Percentiles rank a stretch among this genome's conserved stretches.
These are phyloP conservation scores for Sergeia podlipaevii DNA, from an alignment of 208 protist genomes.

Conservation along the genomic window DNA sequence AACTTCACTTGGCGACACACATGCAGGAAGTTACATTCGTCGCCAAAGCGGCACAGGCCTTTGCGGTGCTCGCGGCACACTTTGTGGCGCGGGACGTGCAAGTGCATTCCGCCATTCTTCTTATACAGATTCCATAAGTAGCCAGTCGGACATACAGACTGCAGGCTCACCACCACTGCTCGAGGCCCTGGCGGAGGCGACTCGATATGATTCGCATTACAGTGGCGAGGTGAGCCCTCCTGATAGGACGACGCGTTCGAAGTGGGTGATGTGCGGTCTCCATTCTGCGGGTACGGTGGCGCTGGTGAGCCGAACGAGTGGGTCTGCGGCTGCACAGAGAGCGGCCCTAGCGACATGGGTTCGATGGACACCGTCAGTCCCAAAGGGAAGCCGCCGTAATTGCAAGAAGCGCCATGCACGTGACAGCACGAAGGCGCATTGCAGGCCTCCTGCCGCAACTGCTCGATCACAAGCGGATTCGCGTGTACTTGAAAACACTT, in stretches of 20 bases:
- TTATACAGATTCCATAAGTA: slow-evolving; percentile 66
- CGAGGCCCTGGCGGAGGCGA: slow-evolving; percentile 10
- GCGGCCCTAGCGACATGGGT: too few relatives aligned
- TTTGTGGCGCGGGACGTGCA: slow-evolving; percentile 41
- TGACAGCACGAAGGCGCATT: slow-evolving; percentile 70
- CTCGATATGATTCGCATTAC: background rate
- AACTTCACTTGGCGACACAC: slow-evolving; percentile 58
- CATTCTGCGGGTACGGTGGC: too few relatives aligned
- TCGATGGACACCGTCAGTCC: slow-evolving; percentile 67
- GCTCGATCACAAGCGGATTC: slow-evolving; percentile 43
- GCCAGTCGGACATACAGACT: slow-evolving; percentile 64
- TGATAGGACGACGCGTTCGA: too few relatives aligned
- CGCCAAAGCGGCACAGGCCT: slow-evolving; percentile 79
- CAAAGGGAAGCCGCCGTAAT: slow-evolving; percentile 57
- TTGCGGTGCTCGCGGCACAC: slow-evolving; percentile 78
- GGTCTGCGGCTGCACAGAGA: too few relatives aligned
- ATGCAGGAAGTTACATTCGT: slow-evolving; percentile 85
- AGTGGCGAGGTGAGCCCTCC: too few relatives aligned
- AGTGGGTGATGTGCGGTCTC: too few relatives aligned
- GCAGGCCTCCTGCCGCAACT: slow-evolving; percentile 54
- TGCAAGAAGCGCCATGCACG: slow-evolving; percentile 68
- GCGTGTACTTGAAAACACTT: slow-evolving; percentile 85
- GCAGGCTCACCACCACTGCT: slow-evolving; percentile 30
- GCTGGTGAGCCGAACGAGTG: too few relatives aligned
- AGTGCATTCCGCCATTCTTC: slow-evolving; percentile 37